phyloP scores from a whole-genome alignment of 2,329 filamentous ascomycete genomes.

The Fusarium bulbicola region DNA sequence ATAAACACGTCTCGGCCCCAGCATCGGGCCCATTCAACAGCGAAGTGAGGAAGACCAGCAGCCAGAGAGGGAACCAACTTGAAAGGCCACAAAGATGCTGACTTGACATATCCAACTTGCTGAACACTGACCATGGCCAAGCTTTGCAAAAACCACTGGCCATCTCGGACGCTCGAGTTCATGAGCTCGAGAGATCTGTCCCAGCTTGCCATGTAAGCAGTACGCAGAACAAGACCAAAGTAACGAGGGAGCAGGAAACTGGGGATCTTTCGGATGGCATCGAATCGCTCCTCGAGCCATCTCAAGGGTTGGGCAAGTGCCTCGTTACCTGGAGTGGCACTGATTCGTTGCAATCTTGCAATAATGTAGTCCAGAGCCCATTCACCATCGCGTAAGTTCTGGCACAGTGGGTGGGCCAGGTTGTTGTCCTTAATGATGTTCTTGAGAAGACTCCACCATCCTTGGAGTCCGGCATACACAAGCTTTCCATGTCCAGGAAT shows the following conservation, averaged over 20 bases:
- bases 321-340: slow-evolving; percentile 68
- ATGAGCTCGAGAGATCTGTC: slow-evolving; percentile 82
- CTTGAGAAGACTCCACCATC: slow-evolving; percentile 94
- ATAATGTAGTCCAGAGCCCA: slow-evolving; percentile 94
- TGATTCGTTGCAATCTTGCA: slow-evolving; percentile 77
- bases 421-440: slow-evolving; percentile 89
- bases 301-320: slow-evolving; percentile 71
- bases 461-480: slow-evolving; percentile 96
- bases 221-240: slow-evolving; percentile 88
- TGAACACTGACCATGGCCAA: slow-evolving; percentile 93
- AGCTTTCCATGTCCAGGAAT: slow-evolving; percentile 86
- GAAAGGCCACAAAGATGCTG: slow-evolving; percentile 87
- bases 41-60: slow-evolving; percentile 92
- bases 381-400: slow-evolving; percentile 88
- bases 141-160: slow-evolving; percentile 89
- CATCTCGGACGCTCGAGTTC: slow-evolving; percentile 77
- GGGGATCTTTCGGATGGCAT: slow-evolving; percentile 84
- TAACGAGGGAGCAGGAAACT: slow-evolving; percentile 92
- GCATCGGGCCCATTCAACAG: slow-evolving; percentile 92
- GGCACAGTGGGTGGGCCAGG: slow-evolving; percentile 90
- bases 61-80: slow-evolving; percentile 87
- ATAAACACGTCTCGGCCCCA: slow-evolving; percentile 99
- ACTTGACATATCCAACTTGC: slow-evolving; percentile 87
- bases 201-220: slow-evolving; percentile 85
- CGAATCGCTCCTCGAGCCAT: slow-evolving; percentile 87